Evolutionary conservation across 2,329 filamentous ascomycete species (phyloP).

Genomic region (Eutypella sp.): DNA sequence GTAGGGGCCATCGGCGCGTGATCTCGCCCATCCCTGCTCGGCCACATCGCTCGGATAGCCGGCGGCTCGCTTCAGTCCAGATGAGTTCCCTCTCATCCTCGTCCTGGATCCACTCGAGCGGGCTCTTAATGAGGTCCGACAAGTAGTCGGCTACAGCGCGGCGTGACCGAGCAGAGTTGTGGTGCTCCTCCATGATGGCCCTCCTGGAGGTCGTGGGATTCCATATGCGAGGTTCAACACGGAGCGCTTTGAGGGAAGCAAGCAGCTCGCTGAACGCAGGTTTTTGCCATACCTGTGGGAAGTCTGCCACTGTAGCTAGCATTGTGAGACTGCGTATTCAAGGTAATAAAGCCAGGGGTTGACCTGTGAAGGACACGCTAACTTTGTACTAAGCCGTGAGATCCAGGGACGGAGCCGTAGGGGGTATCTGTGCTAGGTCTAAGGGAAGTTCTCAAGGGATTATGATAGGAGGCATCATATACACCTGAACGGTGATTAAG

Average conservation of each 20-base stretch:
- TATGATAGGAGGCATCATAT: no score
- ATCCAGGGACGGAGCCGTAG: no score
- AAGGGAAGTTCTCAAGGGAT: no score
- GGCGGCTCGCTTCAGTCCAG: conserved; percentile 73
- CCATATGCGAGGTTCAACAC: conserved; percentile 65
- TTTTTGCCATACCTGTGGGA: conserved; percentile 78
- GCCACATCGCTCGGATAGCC: conserved; percentile 82
- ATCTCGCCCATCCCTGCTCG: conserved; percentile 61
- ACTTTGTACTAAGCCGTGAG: no score
- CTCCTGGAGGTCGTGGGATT: conserved; percentile 39
- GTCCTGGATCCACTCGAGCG: conserved; percentile 62
- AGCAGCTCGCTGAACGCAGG: conserved; percentile 63
- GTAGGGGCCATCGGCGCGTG: conserved; percentile 49
- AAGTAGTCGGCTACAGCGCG: conserved; percentile 61
- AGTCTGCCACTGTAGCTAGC: conserved; percentile 45
- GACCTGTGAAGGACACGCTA: not conserved
- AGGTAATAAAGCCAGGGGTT: conserved; percentile 5
- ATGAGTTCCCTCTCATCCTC: conserved; percentile 63
- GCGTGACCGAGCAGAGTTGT: conserved; percentile 37
- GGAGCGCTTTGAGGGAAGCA: conserved; percentile 60
- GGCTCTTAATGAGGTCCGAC: conserved; percentile 62
- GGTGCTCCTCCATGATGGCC: conserved; percentile 37
- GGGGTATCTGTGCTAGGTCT: no score
- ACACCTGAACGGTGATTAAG: no score
- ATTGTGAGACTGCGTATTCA: conserved; percentile 13